Evolutionary conservation across 768 basidiomycete genomes (phyloP).

Genomic region (Tremella fuciformis): DNA sequence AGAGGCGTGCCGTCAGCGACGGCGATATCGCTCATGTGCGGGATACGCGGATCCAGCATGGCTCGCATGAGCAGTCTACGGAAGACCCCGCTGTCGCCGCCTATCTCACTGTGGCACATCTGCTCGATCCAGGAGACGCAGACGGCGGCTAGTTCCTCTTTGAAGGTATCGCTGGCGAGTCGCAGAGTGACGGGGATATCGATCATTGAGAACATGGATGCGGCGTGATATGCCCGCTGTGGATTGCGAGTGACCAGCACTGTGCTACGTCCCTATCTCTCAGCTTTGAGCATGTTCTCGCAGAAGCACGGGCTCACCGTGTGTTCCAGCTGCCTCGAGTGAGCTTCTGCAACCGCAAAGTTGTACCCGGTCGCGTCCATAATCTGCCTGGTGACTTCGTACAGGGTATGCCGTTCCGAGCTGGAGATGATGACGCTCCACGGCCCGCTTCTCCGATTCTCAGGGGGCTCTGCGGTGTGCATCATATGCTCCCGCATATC

Average conservation of each 20-base stretch:
- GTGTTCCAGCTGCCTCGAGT: not conserved
- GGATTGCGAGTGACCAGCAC: slow-evolving; percentile 67
- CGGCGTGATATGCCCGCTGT: slow-evolving; percentile 67
- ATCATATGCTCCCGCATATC: slow-evolving; percentile 21
- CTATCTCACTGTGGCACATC: slow-evolving; percentile 33
- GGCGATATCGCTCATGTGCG: slow-evolving; percentile 4
- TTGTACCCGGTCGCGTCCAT: slow-evolving; percentile 40
- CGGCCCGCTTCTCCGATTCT: slow-evolving; percentile 25
- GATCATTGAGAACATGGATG: slow-evolving; percentile 75
- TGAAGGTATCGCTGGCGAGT: slow-evolving; percentile 78
- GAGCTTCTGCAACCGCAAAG: slow-evolving; percentile 5
- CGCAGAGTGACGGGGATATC: slow-evolving; percentile 89
- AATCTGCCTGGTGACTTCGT: slow-evolving; percentile 64
- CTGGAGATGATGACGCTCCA: slow-evolving; percentile 76
- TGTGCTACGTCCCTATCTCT: slow-evolving; percentile 66
- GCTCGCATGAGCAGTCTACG: slow-evolving; percentile 30
- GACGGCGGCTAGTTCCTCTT: slow-evolving; percentile 77
- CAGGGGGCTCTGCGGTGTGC: slow-evolving; percentile 19
- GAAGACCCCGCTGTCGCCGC: slow-evolving; percentile 39
- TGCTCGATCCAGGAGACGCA: slow-evolving; percentile 58
- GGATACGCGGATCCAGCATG: slow-evolving; percentile 21
- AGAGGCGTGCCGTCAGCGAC: slow-evolving; percentile 24
- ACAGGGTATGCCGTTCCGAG: slow-evolving; percentile 93
- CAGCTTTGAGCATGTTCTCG: not conserved
- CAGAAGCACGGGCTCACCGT: not conserved